Base-by-base conservation (phyloP, 495 filamentous ascomycete genomes). In the Lichina pygmaea region DNA sequence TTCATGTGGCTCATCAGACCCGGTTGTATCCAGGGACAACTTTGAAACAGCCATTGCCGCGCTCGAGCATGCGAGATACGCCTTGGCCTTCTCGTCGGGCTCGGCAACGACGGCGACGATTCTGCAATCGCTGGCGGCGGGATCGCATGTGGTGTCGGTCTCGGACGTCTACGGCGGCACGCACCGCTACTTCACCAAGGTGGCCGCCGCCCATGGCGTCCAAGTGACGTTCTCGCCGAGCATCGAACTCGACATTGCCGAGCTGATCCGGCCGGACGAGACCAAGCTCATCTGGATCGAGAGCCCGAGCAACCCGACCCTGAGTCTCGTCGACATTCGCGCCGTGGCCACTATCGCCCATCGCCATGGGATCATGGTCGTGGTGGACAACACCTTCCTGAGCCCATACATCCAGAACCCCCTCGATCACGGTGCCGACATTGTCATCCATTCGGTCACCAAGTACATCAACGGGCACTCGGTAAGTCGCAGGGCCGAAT, bases 391-490 rank as follows among this genome's bases (percentile, higher is more conserved):
- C 66, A 99, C 89, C 3, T 99, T 99, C 66, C 63, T 99, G 53
- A 81, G 74, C 49, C 89, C 89, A 30, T 99, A 95, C 57, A 68
- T 95, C 24, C 89, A 99, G 60, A 95, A 94, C 58, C 89, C 89
- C 2, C 68, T 99, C 30, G 73, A 85, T 52, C 83, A 91, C 60
- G 89, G 89, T 53, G 89, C 89, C 34, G 91, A 99, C 56, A 85
- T 99, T 42, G 89, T 95, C 40, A 76, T 95, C n/a, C 89, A 99
- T 66, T 86, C 78, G 37, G 89, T 99, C n/a, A 99, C 89, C 7
- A 99, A 99, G 60, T 99, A 95, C 62, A 95, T 99, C 60, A 99
- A 99, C 57, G 89, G 89, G 7, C 89, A 99, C 62, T 77, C 72
- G 9, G 70, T 71, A 58, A 43, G 64, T 53, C 42, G 41, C 8